Evolutionary conservation across 352 stramenopile genomes (phyloP).

Genomic region (Aphanomyces stellatus): DNA sequence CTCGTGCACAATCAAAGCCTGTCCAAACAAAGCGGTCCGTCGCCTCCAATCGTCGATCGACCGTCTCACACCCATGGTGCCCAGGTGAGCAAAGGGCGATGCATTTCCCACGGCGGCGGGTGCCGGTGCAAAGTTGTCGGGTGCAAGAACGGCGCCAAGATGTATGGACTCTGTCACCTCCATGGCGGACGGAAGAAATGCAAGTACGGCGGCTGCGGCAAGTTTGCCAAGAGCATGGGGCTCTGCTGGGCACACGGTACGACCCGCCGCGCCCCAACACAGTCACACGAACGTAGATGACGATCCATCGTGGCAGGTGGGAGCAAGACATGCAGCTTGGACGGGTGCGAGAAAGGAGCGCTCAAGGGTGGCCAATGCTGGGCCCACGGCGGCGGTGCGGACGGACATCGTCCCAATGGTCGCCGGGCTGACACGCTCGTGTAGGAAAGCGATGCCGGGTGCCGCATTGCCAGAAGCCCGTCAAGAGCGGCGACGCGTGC

Average conservation of each 20-base stretch:
- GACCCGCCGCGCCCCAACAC: slow-evolving; percentile 40
- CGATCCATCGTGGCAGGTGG: slow-evolving; percentile 3
- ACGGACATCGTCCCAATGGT: not conserved
- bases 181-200: slow-evolving; percentile 42
- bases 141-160: slow-evolving; percentile 20
- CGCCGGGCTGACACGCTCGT: not conserved
- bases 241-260: slow-evolving; percentile 76
- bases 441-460: slow-evolving; percentile 15
- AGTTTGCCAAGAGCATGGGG: slow-evolving; percentile 70
- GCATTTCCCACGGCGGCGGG: slow-evolving; percentile 14
- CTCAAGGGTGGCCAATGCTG: slow-evolving; percentile 65
- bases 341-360: slow-evolving; percentile 56
- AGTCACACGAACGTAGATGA: not conserved
- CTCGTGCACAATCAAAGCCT: slow-evolving; percentile 11
- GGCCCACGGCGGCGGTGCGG: slow-evolving; percentile 56
- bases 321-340: slow-evolving; percentile 13
- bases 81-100: slow-evolving; percentile 19
- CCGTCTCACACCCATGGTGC: not conserved
- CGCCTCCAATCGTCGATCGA: not conserved
- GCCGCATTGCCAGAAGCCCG: slow-evolving; percentile 12
- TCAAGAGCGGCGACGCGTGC: slow-evolving; percentile 7
- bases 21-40: slow-evolving; percentile 16
- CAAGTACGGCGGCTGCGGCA: slow-evolving; percentile 44
- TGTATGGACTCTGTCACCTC: slow-evolving; percentile 22
- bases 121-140: slow-evolving; percentile 12